Evolutionary conservation across 208 protist species (phyloP), one percentile per base, ranked within the genome.

Genomic region (Trichomonas vaginalis): DNA sequence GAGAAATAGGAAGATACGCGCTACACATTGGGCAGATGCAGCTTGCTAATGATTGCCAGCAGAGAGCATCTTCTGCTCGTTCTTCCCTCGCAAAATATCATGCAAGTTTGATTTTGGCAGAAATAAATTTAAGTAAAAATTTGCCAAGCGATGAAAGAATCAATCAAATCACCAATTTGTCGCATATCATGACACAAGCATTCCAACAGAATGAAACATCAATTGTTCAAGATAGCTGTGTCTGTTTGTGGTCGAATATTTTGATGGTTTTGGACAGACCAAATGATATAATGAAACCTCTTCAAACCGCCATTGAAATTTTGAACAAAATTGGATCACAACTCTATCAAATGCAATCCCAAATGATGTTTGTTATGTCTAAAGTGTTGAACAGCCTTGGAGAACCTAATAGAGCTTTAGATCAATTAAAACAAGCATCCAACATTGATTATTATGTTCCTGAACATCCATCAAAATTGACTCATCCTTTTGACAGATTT

Each of bases 401-500:
- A 35, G 86, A 92, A 9, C 42, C 42, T 1, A 51, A 35, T 3
- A 92, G n/a, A 92, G 40, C 86, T 17, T n/a, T 92, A 48, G 86
- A 92, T 39, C 12, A 92, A 17, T 32, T 92, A 8, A 92, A 92
- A 21, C 42, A 92, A 92, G 86, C 86, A 39, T 17, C 45, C 35
- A 6, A 40, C 6, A n/a, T 92, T 2, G 86, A 92, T 40, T 92
- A 92, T 92, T 92, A 48, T n/a, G 10, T 35, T 4, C 15, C 14
- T 39, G 45, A 92, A 51, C 86, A 92, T 92, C 86, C 39, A 39
- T 48, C 86, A 12, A 92, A 51, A 92, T 47, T 92, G 39, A 92
- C 45, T 39, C 86, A 92, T 92, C 86, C 86, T 17, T 92, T 51
- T 47, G 86, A 92, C 51, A 48, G 86, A 51, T 92, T 92, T 92